Percentiles rank a stretch among this genome's conserved stretches.
Conservation (phyloP, 2,329 filamentous ascomycete species). For the Alternaria conjuncta region DNA sequence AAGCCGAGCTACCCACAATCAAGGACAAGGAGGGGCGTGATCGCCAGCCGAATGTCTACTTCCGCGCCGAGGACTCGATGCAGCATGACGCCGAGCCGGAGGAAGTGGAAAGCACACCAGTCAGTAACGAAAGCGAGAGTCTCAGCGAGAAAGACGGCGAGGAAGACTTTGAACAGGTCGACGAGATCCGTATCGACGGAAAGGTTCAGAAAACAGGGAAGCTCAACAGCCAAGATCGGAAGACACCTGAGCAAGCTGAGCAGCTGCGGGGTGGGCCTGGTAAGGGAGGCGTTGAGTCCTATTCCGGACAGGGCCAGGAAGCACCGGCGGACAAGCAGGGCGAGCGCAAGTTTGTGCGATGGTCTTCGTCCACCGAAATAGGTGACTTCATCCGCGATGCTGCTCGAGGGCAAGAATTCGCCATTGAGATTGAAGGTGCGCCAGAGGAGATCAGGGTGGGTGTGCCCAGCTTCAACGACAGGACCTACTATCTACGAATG, state of each 20-base stretch:
- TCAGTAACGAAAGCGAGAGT: slow-evolving; percentile 35
- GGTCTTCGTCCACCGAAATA: slow-evolving; percentile 87
- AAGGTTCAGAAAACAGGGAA: slow-evolving; percentile 56
- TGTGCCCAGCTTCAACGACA: slow-evolving; percentile 85
- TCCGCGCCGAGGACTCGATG: slow-evolving; percentile 78
- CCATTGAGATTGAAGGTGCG: slow-evolving; percentile 78
- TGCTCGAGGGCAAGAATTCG: slow-evolving; percentile 81
- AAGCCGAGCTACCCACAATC: slow-evolving; percentile 80
- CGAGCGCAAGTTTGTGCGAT: slow-evolving; percentile 76
- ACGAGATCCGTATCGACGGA: slow-evolving; percentile 60
- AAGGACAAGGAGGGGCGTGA: slow-evolving; percentile 67
- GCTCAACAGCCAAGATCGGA: slow-evolving; percentile 34
- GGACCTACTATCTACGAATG: slow-evolving; percentile 87
- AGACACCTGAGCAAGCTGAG: slow-evolving; percentile 39
- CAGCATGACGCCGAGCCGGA: slow-evolving; percentile 58
- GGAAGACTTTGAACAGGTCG: slow-evolving; percentile 54
- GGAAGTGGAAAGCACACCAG: slow-evolving; percentile 32
- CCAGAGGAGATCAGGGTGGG: slow-evolving; percentile 73
- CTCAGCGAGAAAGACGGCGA: slow-evolving; percentile 38
- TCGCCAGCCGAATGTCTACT: slow-evolving; percentile 75
- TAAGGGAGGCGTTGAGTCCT: slow-evolving; percentile 70
- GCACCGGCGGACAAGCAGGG: slow-evolving; percentile 49
- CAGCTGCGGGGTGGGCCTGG: slow-evolving; percentile 56
- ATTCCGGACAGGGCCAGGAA: slow-evolving; percentile 73
- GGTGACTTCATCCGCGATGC: slow-evolving; percentile 94